Evolutionary conservation across 176 grass and related monocot species (phyloP), one percentile per base, ranked within the genome.

Genomic region (Leersia perrieri): DNA sequence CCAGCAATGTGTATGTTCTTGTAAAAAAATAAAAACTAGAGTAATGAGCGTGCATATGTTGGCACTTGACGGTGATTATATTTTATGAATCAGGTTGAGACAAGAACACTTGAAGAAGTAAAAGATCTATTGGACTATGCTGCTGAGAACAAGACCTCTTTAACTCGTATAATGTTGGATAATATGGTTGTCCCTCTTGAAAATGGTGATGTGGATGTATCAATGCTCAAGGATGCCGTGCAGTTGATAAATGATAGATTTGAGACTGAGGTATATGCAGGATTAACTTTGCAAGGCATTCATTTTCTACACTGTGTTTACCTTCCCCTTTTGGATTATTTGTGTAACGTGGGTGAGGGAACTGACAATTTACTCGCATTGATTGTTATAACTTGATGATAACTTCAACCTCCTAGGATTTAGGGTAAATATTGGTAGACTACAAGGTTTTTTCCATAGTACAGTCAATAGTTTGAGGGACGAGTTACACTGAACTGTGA

Each of bases 131-230:
- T 98, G 84, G 61, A 91, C 65, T 95, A 95, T 80, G 79, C 90
- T 12, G 57, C 87, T 72, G 84, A 84, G 62, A 93, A 95, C 79
- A 91, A 41, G 53, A 95, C 88, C 80, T 93, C 86, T 47, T 82
- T 98, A 82, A 89, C 96, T 55, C 84, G 84, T 77, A 98, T 95
- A 88, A 98, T 98, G 96, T 73, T 95, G 83, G 96, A 98, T 76
- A 95, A 98, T 90, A 98, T 98, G 96, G 90, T 93, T 12, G 81
- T 91, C 33, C 92, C 90, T 88, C 88, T 90, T 89, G 84, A 66
- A 26, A 84, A 95, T 68, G 88, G 88, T 51, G 92, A 90, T 74
- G 38, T 98, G 47, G 90, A 98, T 87, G 96, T 98, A 42, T 95
- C 92, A 6, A 98, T 95, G 96, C 86, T 98, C 26, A 95, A 90